Evolutionary conservation across 2,329 filamentous ascomycete genomes (phyloP), one percentile per base, ranked within the genome.

Genomic region (Pseudogymnoascus sp.): DNA sequence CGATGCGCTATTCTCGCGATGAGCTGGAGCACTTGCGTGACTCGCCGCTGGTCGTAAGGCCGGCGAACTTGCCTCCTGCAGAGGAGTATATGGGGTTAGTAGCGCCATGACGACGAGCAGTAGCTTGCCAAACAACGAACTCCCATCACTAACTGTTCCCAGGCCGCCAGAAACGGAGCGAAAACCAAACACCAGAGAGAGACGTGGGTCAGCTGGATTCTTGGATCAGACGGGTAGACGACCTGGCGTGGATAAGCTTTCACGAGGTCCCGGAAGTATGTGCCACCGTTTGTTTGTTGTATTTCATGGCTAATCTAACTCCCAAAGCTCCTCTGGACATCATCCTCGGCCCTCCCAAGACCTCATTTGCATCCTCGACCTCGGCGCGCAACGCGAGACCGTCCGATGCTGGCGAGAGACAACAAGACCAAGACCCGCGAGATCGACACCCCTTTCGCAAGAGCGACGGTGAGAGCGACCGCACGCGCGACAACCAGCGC

Each of bases 51-150:
- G 92, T 92, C 72, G 79, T 83, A 70, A 96, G 90, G 77, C 93
- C 93, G 56, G 80, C 88, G 67, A 84, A 82, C 67, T 82, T 97
- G 53, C 93, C 92, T 68, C 89, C 91, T 26, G 84, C 88, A 67
- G 91, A 96, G 78, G 91, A 96, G 80, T 97, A 93, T 93, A 96
- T 97, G 91, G 92, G 93, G 89, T 96, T 81, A 67, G 71, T 60
- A 17, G 33, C 33, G 17, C 19, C 7, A 60, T 33, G 4, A 2
- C 15, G 46, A 53, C 9, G 46, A 53, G 46, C 46, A 19, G 26
- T 19, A 53, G 46, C 46, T 53, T n/a, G 46, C n/a, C 26, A 31
- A 31, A 53, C 46, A 31, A 53, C 4, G 26, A 13, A 53, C n/a
- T 19, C 11, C 7, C 33, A 38, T 38, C 37, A 23, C 56, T 60